Percentiles rank a stretch among this genome's conserved stretches.
Conservation (phyloP, 2,329 filamentous ascomycete genomes). For the Septoria linicola region DNA sequence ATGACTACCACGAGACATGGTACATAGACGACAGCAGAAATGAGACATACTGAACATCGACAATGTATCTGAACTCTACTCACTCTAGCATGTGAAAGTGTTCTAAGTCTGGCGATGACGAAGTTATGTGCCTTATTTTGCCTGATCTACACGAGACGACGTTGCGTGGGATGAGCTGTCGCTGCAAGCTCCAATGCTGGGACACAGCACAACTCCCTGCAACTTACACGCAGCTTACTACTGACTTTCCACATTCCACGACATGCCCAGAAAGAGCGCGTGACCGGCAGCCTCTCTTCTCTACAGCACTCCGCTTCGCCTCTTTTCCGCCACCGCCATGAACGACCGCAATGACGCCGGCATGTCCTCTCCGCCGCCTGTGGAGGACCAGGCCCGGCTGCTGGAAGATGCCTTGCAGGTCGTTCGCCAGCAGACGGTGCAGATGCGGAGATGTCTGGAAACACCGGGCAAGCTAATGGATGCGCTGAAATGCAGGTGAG, state of each 20-base stretch:
- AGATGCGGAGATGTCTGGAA: constrained; percentile 98
- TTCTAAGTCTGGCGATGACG: too few relatives aligned
- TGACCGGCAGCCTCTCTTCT: background rate
- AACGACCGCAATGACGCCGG: constrained; percentile 20
- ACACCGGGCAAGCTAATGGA: constrained; percentile 99
- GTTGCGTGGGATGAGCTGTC: too few relatives aligned
- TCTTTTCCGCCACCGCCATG: constrained; percentile 21
- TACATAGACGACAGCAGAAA: background rate
- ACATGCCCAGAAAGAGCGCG: constrained; percentile 8
- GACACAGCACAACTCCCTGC: background rate
- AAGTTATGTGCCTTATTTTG: too few relatives aligned
- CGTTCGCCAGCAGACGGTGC: constrained; percentile 91
- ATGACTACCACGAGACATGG: background rate
- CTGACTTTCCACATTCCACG: background rate
- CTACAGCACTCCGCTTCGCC: constrained; percentile 8
- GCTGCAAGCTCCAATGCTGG: too few relatives aligned
- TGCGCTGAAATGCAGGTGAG: constrained; percentile 97
- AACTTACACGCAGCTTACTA: constrained; percentile 7
- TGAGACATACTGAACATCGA: background rate
- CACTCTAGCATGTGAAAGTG: too few relatives aligned
- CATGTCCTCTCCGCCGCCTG: constrained; percentile 44
- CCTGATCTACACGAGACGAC: too few relatives aligned
- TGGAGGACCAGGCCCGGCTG: constrained; percentile 71
- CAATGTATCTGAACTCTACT: too few relatives aligned
- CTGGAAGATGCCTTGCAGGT: constrained; percentile 96